Evolutionary conservation across 805 yeast species (phyloP), one percentile per base, ranked within the genome.

Genomic region (Pichia californica): DNA sequence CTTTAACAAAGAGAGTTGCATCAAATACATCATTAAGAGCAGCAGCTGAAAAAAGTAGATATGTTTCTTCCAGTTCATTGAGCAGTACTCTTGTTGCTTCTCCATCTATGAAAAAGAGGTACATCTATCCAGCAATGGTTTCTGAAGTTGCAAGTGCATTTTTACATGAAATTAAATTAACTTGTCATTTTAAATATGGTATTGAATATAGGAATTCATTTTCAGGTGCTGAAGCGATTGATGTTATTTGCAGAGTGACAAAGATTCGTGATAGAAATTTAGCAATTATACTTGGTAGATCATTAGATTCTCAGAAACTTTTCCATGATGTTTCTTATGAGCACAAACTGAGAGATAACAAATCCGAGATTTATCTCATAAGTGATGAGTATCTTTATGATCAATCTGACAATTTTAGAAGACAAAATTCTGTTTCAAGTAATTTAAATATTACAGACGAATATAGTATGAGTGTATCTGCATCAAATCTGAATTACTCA

Each of bases 271-370:
- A 93, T 61, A 72, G 99, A 47, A 89, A 88, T 53, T 66, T 93
- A 54, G 98, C 98, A 0, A 67, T 93, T 37, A 67, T 93, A 28
- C 66, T 93, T 39, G 99, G 98, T 25, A 73, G 99, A 50, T 81
- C 97, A 0, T 68, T 93, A 43, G 98, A 93, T 64, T 95, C 96
- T 1, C 98, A 93, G 55, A 86, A 86, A 60, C 77, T 88, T 44
- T 88, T 93, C 63, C 96, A 88, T 58, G 99, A 93, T 65, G 97
- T 89, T 21, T 85, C 96, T 0, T 91, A 91, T 63, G 95, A 88
- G 54, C 98, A 89, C 60, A 72, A 97, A 38, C 70, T 93, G 42
- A 73, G 99, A 51, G 99, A 93, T 63, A 85, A 95, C 0, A 74
- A 73, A 18, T 77, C 74, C 56, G 99, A 93, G 61, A 85, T 91